These are phyloP conservation scores for Chaetomiaceae sp. DNA, from an alignment of 2,329 filamentous ascomycete species.

Conservation along the genomic window DNA sequence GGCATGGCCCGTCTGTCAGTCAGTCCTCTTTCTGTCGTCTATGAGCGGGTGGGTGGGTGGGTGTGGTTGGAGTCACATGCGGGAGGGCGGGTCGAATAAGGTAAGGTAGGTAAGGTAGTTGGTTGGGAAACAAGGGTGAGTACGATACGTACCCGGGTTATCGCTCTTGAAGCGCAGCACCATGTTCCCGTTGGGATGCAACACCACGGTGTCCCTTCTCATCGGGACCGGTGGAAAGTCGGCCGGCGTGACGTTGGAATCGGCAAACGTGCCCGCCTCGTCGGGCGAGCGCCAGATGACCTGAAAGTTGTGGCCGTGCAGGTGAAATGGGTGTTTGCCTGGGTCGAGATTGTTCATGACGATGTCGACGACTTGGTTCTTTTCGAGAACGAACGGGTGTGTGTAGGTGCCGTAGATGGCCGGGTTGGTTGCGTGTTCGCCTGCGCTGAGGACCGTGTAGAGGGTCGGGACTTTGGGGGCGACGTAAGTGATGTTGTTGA, in stretches of 20 bases:
- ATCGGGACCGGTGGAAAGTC: conserved; percentile 54
- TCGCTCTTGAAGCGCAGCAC: conserved; percentile 64
- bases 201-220: conserved; percentile 63
- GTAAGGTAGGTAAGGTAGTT: not conserved
- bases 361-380: conserved; percentile 66
- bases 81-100: not conserved
- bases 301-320: conserved; percentile 76
- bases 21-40: no score
- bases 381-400: conserved; percentile 62
- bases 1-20: not conserved
- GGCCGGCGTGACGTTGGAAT: conserved; percentile 35
- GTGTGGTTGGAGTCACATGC: no score
- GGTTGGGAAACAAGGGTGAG: conserved; percentile 18
- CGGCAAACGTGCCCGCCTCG: conserved; percentile 52
- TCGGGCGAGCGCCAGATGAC: conserved; percentile 57
- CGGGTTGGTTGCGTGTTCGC: conserved; percentile 54
- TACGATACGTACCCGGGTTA: conserved; percentile 51
- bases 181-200: conserved; percentile 62
- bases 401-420: conserved; percentile 63
- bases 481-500: conserved; percentile 75
- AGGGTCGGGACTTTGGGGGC: conserved; percentile 72
- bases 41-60: not conserved
- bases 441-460: conserved; percentile 67
- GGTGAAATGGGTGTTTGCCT: conserved; percentile 69
- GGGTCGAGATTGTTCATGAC: conserved; percentile 72